Percentiles rank a stretch among this genome's conserved stretches.
phyloP scores from a whole-genome alignment of 352 stramenopile species.

The Globisporangium yorkense region DNA sequence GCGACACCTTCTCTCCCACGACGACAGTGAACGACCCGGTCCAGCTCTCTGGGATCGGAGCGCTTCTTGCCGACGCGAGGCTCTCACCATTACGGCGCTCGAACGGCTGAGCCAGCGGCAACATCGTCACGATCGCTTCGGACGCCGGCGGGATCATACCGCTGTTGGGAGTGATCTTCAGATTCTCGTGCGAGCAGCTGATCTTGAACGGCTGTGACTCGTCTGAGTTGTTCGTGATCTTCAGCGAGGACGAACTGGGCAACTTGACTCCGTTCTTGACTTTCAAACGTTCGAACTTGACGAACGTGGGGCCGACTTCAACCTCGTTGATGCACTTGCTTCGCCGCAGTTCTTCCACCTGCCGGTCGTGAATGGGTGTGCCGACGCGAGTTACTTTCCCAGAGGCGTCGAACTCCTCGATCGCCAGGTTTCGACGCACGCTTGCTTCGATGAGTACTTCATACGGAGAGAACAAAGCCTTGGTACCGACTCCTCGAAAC shows the following conservation, averaged over 20 bases:
- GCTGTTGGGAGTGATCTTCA: conserved; percentile 35
- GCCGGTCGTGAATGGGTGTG: conserved; percentile 1
- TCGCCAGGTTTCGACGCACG: conserved; percentile 34
- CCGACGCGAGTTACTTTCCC: neutral
- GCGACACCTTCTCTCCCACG: conserved; percentile 37
- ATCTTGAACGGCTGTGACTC: conserved; percentile 45
- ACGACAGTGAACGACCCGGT: conserved; percentile 53
- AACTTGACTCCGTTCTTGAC: conserved; percentile 19
- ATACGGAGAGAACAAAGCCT: conserved; percentile 63
- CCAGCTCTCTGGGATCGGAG: conserved; percentile 33
- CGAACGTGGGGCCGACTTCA: conserved; percentile 50
- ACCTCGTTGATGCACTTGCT: conserved; percentile 40
- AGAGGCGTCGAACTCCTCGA: conserved; percentile 16
- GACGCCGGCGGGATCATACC: conserved; percentile 42
- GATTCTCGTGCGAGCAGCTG: conserved; percentile 44
- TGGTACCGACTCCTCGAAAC: conserved; percentile 64
- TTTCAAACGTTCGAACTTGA: conserved; percentile 39
- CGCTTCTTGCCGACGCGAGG: conserved; percentile 3
- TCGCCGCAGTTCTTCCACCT: conserved; percentile 42
- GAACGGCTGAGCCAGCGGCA: conserved; percentile 53
- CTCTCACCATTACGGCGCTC: conserved; percentile 10
- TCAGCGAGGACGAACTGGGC: conserved; percentile 26
- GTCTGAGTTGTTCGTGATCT: conserved; percentile 53
- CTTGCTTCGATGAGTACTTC: conserved; percentile 84
- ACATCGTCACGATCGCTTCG: conserved; percentile 35